Evolutionary conservation across 139 green algal genomes (phyloP).

Genomic region (Chlamydomonas sp.): DNA sequence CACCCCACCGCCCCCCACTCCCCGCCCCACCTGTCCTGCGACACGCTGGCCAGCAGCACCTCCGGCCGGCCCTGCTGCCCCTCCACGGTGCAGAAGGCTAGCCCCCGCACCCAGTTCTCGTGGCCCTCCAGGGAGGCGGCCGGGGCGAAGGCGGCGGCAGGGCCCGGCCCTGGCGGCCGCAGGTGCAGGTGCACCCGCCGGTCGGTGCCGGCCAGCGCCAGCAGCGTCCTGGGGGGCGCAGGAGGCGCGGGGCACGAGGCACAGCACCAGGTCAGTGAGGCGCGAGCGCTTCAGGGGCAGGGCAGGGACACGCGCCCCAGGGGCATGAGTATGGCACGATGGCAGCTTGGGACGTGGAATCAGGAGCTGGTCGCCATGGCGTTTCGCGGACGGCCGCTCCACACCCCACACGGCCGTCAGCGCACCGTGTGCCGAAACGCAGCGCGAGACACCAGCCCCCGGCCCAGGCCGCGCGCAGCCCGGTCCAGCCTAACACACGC

Average conservation of each 20-base stretch:
- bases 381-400: not conserved
- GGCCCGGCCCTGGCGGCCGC: slow-evolving; percentile 18
- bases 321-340: no score
- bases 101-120: slow-evolving; percentile 85
- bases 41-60: slow-evolving; percentile 90
- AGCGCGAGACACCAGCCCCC: no score
- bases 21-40: slow-evolving; percentile 83
- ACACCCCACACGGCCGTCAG: not conserved
- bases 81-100: slow-evolving; percentile 71
- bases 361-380: not conserved
- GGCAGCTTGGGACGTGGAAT: no score
- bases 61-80: slow-evolving; percentile 9
- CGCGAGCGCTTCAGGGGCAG: no score
- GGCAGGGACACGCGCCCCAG: no score
- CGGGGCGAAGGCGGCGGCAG: slow-evolving; percentile 50
- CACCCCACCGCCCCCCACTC: not conserved
- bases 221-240: slow-evolving; percentile 60
- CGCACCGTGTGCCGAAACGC: no score
- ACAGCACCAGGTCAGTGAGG: no score
- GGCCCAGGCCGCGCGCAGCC: no score
- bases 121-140: slow-evolving; percentile 77
- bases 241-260: not conserved
- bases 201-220: slow-evolving; percentile 85
- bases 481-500: no score
- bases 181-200: slow-evolving; percentile 67